Conservation (phyloP, 164 flowering plant genomes). For the Pachysandra terminalis region DNA sequence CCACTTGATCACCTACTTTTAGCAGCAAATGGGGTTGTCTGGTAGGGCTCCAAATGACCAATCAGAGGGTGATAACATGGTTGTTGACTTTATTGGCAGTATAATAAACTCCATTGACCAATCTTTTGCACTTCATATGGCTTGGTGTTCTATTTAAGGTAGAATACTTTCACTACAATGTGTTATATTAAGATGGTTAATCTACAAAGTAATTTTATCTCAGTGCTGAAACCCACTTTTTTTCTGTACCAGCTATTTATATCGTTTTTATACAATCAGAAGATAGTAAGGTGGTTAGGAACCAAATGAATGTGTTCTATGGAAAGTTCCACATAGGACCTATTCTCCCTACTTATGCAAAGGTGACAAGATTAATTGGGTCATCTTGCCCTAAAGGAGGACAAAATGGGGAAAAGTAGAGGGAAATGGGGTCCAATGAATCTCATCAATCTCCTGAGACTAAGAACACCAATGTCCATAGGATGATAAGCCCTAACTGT, state of each 20-base stretch:
- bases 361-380: background rate
- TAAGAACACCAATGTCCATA: slow-evolving; percentile 9
- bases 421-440: slow-evolving; percentile 8
- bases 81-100: slow-evolving; percentile 19
- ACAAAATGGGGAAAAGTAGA: background rate
- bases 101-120: slow-evolving; percentile 15
- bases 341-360: background rate
- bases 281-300: slow-evolving; percentile 14
- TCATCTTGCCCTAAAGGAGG: too few relatives aligned
- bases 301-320: slow-evolving; percentile 4
- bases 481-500: background rate
- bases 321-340: slow-evolving; percentile 4
- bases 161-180: too few relatives aligned
- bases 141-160: too few relatives aligned
- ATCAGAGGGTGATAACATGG: slow-evolving; percentile 21
- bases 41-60: slow-evolving; percentile 19
- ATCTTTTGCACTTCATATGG: slow-evolving; percentile 11
- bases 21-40: slow-evolving; percentile 14
- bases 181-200: background rate
- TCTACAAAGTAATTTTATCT: background rate
- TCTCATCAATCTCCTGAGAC: too few relatives aligned
- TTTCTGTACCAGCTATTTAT: too few relatives aligned
- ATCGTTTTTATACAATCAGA: slow-evolving; percentile 3
- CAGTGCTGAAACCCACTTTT: background rate
- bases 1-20: slow-evolving; percentile 13